phyloP scores from a whole-genome alignment of 169 alveolate species.

The Plasmodium reichenowi region DNA sequence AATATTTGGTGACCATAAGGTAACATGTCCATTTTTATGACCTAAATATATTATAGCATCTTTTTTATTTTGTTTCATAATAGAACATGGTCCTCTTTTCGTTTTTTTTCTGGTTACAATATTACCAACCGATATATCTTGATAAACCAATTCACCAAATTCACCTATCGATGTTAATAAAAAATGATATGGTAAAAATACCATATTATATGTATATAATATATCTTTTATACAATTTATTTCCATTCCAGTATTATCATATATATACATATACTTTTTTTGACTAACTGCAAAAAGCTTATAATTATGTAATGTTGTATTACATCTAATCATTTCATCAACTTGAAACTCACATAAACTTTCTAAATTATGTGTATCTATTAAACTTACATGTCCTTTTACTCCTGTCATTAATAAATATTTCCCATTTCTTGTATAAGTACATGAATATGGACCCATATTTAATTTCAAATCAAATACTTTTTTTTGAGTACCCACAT shows the following conservation, averaged over 20 bases:
- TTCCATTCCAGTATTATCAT: conserved; percentile 95
- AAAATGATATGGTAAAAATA: conserved; percentile 94
- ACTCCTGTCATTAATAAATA: conserved; percentile 93
- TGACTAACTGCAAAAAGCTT: conserved; percentile 95
- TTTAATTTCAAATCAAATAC: conserved; percentile 72
- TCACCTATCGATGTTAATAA: conserved; percentile 93
- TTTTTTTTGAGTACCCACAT: conserved; percentile 69
- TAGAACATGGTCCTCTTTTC: conserved; percentile 92
- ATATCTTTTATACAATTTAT: conserved; percentile 93
- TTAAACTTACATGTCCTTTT: conserved; percentile 94
- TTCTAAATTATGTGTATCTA: conserved; percentile 87
- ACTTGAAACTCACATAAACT: conserved; percentile 82
- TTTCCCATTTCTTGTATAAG: conserved; percentile 93
- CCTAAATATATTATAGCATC: conserved; percentile 95
- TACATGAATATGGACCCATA: conserved; percentile 93
- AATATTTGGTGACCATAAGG: conserved; percentile 97
- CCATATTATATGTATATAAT: conserved; percentile 89
- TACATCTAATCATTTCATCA: conserved; percentile 61
- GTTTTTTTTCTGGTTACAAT: conserved; percentile 92
- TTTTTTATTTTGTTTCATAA: conserved; percentile 90
- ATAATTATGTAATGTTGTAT: conserved; percentile 92
- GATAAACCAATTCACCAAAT: conserved; percentile 94
- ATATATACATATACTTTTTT: conserved; percentile 92
- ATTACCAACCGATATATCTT: conserved; percentile 94
- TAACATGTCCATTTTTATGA: conserved; percentile 93